These are phyloP conservation scores for Blastomyces gilchristii DNA, from an alignment of 2,329 filamentous ascomycete species.

Conservation along the genomic window DNA sequence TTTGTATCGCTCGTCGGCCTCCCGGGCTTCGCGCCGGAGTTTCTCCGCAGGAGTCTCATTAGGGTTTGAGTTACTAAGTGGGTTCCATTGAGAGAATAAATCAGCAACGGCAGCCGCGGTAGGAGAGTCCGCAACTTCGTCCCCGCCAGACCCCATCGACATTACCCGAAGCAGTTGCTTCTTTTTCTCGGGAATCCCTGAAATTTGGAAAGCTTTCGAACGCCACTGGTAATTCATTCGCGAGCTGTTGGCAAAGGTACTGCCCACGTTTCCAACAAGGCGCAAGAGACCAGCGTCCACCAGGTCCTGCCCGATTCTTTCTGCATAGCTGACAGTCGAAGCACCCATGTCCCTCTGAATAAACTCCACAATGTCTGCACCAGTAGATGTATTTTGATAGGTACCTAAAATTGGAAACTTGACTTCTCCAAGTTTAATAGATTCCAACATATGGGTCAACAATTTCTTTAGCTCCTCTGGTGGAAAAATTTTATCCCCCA, in stretches of 20 bases:
- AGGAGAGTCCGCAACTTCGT: constrained; percentile 61
- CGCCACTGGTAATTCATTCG: constrained; percentile 98
- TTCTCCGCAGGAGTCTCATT: constrained; percentile 85
- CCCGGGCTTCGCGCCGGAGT: constrained; percentile 75
- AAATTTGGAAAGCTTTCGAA: constrained; percentile 76
- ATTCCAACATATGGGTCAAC: constrained; percentile 72
- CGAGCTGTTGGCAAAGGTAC: constrained; percentile 92
- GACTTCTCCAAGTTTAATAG: constrained; percentile 75
- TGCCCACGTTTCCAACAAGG: constrained; percentile 88
- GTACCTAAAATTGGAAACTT: constrained; percentile 94
- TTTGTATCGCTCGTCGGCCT: constrained; percentile 93
- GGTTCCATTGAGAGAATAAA: constrained; percentile 85
- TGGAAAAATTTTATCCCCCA: constrained; percentile 79
- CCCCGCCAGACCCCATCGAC: constrained; percentile 52
- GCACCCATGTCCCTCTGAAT: constrained; percentile 79
- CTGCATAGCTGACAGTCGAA: constrained; percentile 77
- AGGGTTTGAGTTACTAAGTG: constrained; percentile 78
- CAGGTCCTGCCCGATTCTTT: constrained; percentile 89
- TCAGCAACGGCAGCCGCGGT: constrained; percentile 74
- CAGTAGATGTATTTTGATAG: constrained; percentile 84
- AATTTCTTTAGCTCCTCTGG: constrained; percentile 87
- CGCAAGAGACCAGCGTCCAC: constrained; percentile 77
- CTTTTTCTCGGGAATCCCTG: constrained; percentile 84
- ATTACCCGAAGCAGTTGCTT: constrained; percentile 60
- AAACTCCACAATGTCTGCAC: constrained; percentile 91